These are phyloP conservation scores for Grosmannia huntii DNA, from an alignment of 2,329 filamentous ascomycete genomes.

Conservation along the genomic window DNA sequence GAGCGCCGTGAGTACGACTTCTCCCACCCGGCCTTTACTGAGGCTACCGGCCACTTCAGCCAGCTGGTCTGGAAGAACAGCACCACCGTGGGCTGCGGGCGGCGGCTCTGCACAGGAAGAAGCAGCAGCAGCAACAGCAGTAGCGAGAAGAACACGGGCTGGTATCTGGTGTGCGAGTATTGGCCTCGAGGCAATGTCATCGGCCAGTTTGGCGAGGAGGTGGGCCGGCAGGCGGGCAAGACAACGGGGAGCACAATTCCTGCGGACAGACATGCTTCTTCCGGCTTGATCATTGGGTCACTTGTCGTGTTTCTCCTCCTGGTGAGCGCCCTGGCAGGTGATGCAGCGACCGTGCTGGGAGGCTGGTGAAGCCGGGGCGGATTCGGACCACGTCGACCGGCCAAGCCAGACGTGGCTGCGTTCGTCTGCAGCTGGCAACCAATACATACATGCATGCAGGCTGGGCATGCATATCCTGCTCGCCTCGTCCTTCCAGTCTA, in stretches of 20 bases:
- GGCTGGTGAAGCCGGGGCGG: neutral
- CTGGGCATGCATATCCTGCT: no score
- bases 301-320: conserved; percentile 6
- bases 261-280: neutral
- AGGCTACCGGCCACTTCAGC: conserved; percentile 57
- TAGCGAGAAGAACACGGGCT: conserved; percentile 27
- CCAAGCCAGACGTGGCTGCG: neutral
- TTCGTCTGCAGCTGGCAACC: no score
- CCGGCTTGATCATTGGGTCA: conserved; percentile 3
- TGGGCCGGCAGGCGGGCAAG: conserved; percentile 23
- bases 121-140: neutral
- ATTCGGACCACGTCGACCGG: neutral
- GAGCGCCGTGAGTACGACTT: conserved; percentile 50
- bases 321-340: conserved; percentile 2
- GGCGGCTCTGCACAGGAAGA: conserved; percentile 24
- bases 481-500: no score
- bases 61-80: conserved; percentile 60
- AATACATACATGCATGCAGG: no score
- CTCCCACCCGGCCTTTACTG: conserved; percentile 37
- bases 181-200: conserved; percentile 53
- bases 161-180: conserved; percentile 61
- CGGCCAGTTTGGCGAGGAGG: conserved; percentile 35
- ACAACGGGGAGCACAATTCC: neutral
- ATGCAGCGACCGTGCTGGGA: neutral
- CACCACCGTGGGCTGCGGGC: conserved; percentile 43